Conservation (phyloP, 2,329 filamentous ascomycete species). For the Colletotrichum higginsianum region DNA sequence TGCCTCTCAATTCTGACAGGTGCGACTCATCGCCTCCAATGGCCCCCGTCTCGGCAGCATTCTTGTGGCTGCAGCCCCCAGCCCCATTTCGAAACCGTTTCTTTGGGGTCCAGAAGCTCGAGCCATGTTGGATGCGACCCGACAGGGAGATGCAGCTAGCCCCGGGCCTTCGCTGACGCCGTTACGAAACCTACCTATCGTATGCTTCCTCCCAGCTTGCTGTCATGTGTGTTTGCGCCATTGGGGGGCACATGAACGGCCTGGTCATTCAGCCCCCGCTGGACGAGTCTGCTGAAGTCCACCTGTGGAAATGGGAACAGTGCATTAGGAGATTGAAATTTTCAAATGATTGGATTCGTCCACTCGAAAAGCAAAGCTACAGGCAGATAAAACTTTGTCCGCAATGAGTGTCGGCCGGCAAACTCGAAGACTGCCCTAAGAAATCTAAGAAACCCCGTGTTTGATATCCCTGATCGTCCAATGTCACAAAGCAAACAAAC, state of each 20-base stretch:
- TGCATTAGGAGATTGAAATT: neutral
- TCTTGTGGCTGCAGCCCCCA: slow-evolving; percentile 3
- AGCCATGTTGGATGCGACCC: slow-evolving; percentile 16
- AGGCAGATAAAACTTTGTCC: slow-evolving; percentile 1
- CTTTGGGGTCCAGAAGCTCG: slow-evolving; percentile 18
- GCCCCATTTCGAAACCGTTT: slow-evolving; percentile 31
- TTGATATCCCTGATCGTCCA: slow-evolving; percentile 16
- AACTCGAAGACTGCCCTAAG: slow-evolving; percentile 4
- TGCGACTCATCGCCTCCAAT: slow-evolving; percentile 18
- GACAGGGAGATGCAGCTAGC: slow-evolving; percentile 16
- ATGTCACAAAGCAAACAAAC: slow-evolving; percentile 7
- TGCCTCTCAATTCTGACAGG: slow-evolving; percentile 26
- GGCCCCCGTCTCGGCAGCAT: slow-evolving; percentile 4
- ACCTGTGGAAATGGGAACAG: neutral
- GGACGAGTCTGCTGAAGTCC: neutral
- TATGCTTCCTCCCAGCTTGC: neutral
- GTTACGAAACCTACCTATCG: too few relatives aligned
- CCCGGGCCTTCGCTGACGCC: neutral
- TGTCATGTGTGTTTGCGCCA: neutral
- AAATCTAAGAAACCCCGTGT: slow-evolving; percentile 28
- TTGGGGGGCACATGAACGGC: neutral
- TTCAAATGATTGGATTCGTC: slow-evolving; percentile 35
- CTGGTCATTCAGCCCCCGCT: neutral
- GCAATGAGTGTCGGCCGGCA: neutral
- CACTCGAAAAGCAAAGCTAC: slow-evolving; percentile 12